Base-by-base conservation (phyloP, 352 stramenopile species). In the Phytophthora parvispora region DNA sequence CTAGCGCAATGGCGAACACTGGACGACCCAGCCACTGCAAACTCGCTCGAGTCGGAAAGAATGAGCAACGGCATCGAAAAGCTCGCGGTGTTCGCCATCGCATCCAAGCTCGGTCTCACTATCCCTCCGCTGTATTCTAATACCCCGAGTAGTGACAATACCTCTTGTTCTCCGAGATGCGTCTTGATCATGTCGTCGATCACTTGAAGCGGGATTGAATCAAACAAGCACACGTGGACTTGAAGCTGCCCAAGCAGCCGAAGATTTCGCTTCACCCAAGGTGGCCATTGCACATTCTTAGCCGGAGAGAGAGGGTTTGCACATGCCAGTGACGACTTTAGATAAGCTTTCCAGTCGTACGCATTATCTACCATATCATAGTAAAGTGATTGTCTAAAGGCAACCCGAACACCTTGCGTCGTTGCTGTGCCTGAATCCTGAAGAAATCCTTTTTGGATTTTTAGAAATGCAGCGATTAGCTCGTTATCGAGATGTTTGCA, bases 221-320 rank as follows among this genome's bases (percentile, higher is more conserved):
- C 56, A 40, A 83, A 85, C 9, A 85, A 48, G 16, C 68, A 70
- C 6, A 77, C 12, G 42, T 83, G 72, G 15, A 85, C 28, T 45
- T 78, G 36, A 49, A 85, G 59, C 4, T 75, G 64, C 29, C 73
- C 72, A 29, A 85, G 59, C 8, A 71, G 45, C 15, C 58, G 52
- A 28, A 80, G 49, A 22, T 60, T 36, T n/a, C 59, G 25, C 15
- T 55, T 56, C n/a, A 81, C 29, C 77, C 74, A 82, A 8, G 64
- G 55, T 15, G 68, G 65, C 61, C 67, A 74, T 3, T 38, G 58
- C 1, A 77, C 60, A 7, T 20, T 38, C 15, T 68, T 60, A 4
- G 6, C 27, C 22, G 34, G 38, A 22, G 18, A 24, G 9, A 18
- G 20, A 13, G 13, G 18, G 15, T 58, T 57, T 12, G 45, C 34